These are phyloP conservation scores for Hamamelis virginiana DNA, from an alignment of 164 flowering plant species.

Conservation along the genomic window DNA sequence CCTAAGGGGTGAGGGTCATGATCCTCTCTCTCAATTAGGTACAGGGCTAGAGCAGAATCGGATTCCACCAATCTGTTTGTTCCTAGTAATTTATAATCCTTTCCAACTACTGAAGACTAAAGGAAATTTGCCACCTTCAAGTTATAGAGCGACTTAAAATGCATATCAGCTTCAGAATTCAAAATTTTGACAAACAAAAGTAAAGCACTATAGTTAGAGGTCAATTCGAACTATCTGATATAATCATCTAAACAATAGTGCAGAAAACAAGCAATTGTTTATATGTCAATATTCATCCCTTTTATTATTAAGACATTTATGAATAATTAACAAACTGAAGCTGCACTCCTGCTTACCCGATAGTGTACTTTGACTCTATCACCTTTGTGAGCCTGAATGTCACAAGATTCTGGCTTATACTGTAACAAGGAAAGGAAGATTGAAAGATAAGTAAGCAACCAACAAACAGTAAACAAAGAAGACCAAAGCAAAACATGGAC, in stretches of 20 bases:
- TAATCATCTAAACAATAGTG: neutral
- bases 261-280: neutral
- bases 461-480: neutral
- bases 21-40: no score
- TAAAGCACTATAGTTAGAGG: neutral
- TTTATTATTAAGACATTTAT: neutral
- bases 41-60: neutral
- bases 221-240: neutral
- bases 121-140: neutral
- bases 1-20: no score
- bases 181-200: neutral
- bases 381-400: constrained; percentile 90
- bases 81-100: neutral
- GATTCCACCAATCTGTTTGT: no score
- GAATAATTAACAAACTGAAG: neutral
- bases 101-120: neutral
- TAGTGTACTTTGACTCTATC: constrained; percentile 89
- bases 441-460: neutral
- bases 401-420: constrained; percentile 80
- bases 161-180: constrained; percentile 1
- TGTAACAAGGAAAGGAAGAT: constrained; percentile 28
- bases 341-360: constrained; percentile 46
- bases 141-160: neutral
- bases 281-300: neutral
- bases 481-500: neutral